Conservation (phyloP, 441 rosid genomes). For the Iberis amara region DNA sequence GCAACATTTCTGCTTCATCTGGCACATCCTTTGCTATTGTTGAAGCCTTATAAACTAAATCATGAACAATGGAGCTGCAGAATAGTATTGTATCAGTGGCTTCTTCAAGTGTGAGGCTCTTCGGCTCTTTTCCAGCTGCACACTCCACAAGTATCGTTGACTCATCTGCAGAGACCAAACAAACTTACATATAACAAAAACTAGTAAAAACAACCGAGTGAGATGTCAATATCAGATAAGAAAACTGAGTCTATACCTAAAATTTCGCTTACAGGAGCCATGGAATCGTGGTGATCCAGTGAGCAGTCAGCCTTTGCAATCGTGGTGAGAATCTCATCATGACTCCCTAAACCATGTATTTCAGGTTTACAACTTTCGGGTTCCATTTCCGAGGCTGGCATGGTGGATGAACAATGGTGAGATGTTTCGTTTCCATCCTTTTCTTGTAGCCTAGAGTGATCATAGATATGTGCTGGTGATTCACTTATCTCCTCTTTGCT, state of each 20-base stretch:
- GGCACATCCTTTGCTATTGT: slow-evolving; percentile 54
- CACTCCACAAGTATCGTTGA: slow-evolving; percentile 66
- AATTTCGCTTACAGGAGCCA: slow-evolving; percentile 44
- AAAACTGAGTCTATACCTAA: slow-evolving; percentile 43
- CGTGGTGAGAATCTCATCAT: slow-evolving; percentile 35
- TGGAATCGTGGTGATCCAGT: slow-evolving; percentile 34
- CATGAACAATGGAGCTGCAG: slow-evolving; percentile 94
- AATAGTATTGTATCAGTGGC: slow-evolving; percentile 88
- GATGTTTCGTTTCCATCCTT: slow-evolving; percentile 39
- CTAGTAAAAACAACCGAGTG: slow-evolving; percentile 3
- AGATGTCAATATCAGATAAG: slow-evolving; percentile 3
- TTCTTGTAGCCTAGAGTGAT: slow-evolving; percentile 31
- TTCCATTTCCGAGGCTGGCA: slow-evolving; percentile 60
- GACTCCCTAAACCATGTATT: slow-evolving; percentile 35
- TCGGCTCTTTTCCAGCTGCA: slow-evolving; percentile 51
- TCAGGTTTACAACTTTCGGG: slow-evolving; percentile 35
- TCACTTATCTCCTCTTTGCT: slow-evolving; percentile 23
- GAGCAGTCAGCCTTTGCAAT: slow-evolving; percentile 38
- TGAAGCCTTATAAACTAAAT: slow-evolving; percentile 78
- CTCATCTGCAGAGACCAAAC: slow-evolving; percentile 45
- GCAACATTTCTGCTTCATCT: slow-evolving; percentile 40
- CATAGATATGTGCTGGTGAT: slow-evolving; percentile 32
- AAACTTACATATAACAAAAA: background rate
- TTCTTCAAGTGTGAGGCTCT: slow-evolving; percentile 94
- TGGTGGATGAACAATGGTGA: slow-evolving; percentile 39